phyloP scores from a whole-genome alignment of 2,329 filamentous ascomycete genomes.

The Fonsecaea erecta region DNA sequence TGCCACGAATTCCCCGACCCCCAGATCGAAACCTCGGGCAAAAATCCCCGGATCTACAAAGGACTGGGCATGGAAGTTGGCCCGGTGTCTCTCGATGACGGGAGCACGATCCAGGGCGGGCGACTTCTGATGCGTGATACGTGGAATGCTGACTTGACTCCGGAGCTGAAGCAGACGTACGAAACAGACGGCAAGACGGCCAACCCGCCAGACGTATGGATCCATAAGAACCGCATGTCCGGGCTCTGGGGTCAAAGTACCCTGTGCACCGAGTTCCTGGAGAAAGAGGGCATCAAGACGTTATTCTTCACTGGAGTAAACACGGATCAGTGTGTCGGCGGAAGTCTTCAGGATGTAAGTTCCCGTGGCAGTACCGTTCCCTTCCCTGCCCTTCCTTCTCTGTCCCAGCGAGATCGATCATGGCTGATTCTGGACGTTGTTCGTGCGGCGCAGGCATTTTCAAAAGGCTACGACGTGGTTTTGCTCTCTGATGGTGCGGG shows the following conservation, averaged over 20 bases:
- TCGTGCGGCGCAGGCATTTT: constrained; percentile 49
- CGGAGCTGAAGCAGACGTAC: constrained; percentile 50
- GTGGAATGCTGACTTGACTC: constrained; percentile 62
- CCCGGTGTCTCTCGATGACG: constrained; percentile 40
- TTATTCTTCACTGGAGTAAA: constrained; percentile 65
- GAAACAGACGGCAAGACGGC: constrained; percentile 37
- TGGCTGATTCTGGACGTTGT: background rate
- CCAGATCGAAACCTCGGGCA: constrained; percentile 33
- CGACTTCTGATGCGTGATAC: constrained; percentile 56
- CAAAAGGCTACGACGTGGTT: constrained; percentile 61
- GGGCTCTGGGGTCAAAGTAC: constrained; percentile 58
- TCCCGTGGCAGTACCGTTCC: background rate
- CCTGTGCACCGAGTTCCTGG: constrained; percentile 51
- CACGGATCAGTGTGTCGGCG: constrained; percentile 60
- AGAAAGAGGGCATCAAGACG: constrained; percentile 50
- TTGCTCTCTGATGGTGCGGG: constrained; percentile 61
- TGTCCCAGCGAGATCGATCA: too few species aligned
- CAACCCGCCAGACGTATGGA: constrained; percentile 52
- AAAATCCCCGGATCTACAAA: constrained; percentile 40
- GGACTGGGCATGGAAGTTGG: constrained; percentile 58
- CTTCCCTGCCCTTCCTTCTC: background rate
- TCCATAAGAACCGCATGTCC: constrained; percentile 64
- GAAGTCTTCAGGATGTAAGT: constrained; percentile 56
- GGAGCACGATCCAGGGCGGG: constrained; percentile 35
- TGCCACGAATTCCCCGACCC: constrained; percentile 28